Evolutionary conservation across 139 green algal genomes (phyloP), one percentile per base, ranked within the genome.

Genomic region (Mesostigma viride): DNA sequence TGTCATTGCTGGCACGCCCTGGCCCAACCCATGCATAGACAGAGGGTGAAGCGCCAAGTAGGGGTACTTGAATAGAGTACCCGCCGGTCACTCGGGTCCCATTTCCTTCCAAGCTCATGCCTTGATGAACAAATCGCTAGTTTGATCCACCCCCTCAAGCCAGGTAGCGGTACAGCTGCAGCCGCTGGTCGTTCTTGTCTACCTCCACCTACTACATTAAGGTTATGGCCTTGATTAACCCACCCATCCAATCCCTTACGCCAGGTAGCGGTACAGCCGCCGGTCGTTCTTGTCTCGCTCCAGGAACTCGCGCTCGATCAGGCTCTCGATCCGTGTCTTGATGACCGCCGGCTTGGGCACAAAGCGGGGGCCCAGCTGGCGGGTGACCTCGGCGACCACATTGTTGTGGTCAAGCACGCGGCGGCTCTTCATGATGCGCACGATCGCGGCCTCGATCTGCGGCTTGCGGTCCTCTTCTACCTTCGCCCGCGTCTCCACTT

Each of bases 381-480:
- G 86, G n/a, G 88, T 95, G 45, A 97, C 92, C 68, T 96, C 88
- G 6, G 77, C 80, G 40, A 98, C 81, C 35, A 98, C 83, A 51
- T 78, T 84, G 83, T 95, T 96, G 82, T 96, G 88, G 72, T 94
- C 84, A 51, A 97, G 72, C 48, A 79, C 69, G 40, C 84, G 82
- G 27, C 90, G 65, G 5, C 83, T 75, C 85, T 99, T 99, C 91
- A 99, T 96, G 65, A 96, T 87, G 62, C 92, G 86, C 63, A 98
- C 91, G 35, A 98, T 95, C 22, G 92, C 92, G 1, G 93, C 93
- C 79, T 99, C 93, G 36, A 99, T 95, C 80, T 96, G 87, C 44
- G 90, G 91, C 82, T 97, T 97, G 59, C 93, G 83, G 77, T 99
- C 92, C 77, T 96, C 91, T 77, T 97, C 90, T 62, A 96, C 84